Evolutionary conservation across 345 rosid species (phyloP).

Genomic region (Moricandia moricandioides): DNA sequence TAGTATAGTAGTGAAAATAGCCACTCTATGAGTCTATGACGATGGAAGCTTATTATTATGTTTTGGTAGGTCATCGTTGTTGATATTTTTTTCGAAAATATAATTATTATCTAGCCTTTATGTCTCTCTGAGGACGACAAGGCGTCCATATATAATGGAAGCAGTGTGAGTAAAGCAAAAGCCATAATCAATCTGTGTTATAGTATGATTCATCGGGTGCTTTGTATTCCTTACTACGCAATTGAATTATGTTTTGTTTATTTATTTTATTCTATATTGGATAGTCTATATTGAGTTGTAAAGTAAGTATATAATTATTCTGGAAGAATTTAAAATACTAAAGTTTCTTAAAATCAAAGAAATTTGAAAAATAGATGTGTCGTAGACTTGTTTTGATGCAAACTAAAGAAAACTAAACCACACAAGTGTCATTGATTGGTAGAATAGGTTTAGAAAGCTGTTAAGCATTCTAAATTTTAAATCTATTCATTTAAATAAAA

Average conservation of each 20-base stretch:
- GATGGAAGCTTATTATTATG: constrained; percentile 29
- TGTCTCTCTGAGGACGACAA: constrained; percentile 32
- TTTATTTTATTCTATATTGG: not conserved
- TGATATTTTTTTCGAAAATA: constrained; percentile 1
- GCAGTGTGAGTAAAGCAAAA: constrained; percentile 40
- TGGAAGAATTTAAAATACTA: not conserved
- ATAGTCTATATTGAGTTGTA: not conserved
- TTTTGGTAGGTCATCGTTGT: constrained; percentile 34
- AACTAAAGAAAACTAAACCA: not conserved
- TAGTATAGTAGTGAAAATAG: constrained; percentile 17
- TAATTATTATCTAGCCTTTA: constrained; percentile 15
- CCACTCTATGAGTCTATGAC: constrained; percentile 22
- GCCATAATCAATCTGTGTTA: constrained; percentile 32
- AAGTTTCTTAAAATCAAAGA: not conserved
- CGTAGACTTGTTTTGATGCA: not conserved
- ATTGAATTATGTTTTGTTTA: not conserved
- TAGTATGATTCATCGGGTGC: constrained; percentile 10
- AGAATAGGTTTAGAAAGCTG: too few relatives aligned
- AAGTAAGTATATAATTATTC: not conserved
- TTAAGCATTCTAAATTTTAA: too few relatives aligned
- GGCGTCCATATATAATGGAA: constrained; percentile 24
- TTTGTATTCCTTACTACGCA: constrained; percentile 20
- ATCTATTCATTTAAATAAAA: too few relatives aligned
- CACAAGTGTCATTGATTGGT: too few relatives aligned
- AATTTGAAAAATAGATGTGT: not conserved